phyloP scores from a whole-genome alignment of 805 yeast species.

The Debaryomyces castellii region DNA sequence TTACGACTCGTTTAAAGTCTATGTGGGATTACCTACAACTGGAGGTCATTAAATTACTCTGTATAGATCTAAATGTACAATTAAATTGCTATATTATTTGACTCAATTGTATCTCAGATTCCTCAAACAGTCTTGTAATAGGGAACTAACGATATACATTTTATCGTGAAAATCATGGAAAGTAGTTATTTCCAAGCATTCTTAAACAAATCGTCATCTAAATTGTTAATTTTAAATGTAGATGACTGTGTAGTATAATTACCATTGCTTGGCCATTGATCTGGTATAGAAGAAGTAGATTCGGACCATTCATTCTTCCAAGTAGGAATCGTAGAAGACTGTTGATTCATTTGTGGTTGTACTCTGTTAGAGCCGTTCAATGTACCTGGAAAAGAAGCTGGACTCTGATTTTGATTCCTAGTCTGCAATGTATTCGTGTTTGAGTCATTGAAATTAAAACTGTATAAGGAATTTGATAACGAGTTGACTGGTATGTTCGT shows the following conservation, averaged over 20 bases:
- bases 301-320: conserved; percentile 40
- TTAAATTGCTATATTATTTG: background rate
- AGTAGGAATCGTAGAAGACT: conserved; percentile 5
- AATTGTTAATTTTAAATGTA: conserved; percentile 10
- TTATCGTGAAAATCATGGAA: background rate
- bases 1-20: conserved; percentile 95
- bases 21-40: conserved; percentile 91
- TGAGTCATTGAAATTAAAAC: conserved; percentile 16
- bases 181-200: conserved; percentile 57
- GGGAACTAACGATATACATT: too few species aligned
- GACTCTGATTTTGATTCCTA: background rate
- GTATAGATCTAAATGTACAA: background rate
- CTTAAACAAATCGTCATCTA: conserved; percentile 67
- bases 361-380: background rate
- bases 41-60: conserved; percentile 48
- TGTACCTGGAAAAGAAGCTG: background rate
- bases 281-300: conserved; percentile 12
- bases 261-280: conserved; percentile 8
- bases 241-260: conserved; percentile 4
- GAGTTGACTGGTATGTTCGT: conserved; percentile 9
- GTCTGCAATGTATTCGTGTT: background rate
- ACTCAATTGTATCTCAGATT: too few species aligned
- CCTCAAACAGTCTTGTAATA: too few species aligned
- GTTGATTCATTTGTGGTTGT: conserved; percentile 3
- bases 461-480: conserved; percentile 22